A percentile compares a stretch with the other conserved stretches of the same genome.
Conservation (phyloP, 495 filamentous ascomycete genomes). For the Lophiostoma macrostomum region DNA sequence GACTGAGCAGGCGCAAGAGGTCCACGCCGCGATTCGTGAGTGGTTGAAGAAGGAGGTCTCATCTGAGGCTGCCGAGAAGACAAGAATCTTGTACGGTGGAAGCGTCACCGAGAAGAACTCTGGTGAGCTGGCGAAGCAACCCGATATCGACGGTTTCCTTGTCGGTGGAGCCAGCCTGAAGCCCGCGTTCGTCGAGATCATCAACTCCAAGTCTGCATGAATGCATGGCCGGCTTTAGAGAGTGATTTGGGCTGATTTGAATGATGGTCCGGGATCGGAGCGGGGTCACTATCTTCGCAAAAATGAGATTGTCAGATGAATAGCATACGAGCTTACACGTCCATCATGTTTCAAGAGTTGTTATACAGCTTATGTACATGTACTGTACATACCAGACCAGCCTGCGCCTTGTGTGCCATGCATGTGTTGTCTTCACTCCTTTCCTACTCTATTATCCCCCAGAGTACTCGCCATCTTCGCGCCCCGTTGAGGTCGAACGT, state of each 20-base stretch:
- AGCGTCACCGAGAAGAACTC: conserved; percentile 98
- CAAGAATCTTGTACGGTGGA: conserved; percentile 91
- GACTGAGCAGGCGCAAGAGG: conserved; percentile 90
- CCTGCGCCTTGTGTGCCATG: conserved; percentile 9
- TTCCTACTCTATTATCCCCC: neutral
- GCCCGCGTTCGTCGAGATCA: conserved; percentile 80
- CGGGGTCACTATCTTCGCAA: too few species aligned
- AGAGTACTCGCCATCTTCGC: too few species aligned
- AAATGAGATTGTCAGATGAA: too few species aligned
- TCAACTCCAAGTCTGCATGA: conserved; percentile 53
- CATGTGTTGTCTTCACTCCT: neutral
- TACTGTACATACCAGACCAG: conserved; percentile 2
- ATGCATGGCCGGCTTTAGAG: conserved; percentile 20
- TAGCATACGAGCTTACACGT: neutral
- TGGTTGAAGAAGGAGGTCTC: conserved; percentile 79
- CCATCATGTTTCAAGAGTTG: neutral
- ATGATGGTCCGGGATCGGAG: too few species aligned
- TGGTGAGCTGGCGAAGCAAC: conserved; percentile 82
- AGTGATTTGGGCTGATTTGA: neutral
- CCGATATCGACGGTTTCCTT: conserved; percentile 96
- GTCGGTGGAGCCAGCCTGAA: conserved; percentile 98
- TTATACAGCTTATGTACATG: conserved; percentile 13
- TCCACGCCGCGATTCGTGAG: conserved; percentile 84
- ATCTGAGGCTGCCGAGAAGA: conserved; percentile 66
- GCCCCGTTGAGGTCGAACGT: too few species aligned